phyloP scores from a whole-genome alignment of 202 grass and related monocot species.

The Carex arenaria region DNA sequence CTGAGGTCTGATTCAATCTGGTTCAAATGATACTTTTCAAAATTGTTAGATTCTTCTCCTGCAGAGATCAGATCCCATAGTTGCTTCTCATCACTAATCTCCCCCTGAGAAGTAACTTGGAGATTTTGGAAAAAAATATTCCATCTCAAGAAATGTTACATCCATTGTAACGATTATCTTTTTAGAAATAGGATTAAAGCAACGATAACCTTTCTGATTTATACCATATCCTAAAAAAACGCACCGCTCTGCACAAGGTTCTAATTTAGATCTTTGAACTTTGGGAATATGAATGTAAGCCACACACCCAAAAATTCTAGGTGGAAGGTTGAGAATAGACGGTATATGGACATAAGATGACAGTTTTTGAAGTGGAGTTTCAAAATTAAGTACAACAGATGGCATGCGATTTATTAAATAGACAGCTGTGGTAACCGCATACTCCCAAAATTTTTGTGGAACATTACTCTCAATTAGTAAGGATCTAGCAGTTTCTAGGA shows the following conservation, averaged over 20 bases:
- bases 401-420: slow-evolving; percentile 2
- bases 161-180: neutral
- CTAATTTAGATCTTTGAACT: neutral
- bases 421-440: neutral
- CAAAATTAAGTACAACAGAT: neutral
- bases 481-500: slow-evolving; percentile 3
- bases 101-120: too few relatives aligned
- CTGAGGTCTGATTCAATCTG: neutral
- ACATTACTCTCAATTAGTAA: neutral
- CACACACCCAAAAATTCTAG: neutral
- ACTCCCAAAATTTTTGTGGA: neutral
- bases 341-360: neutral
- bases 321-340: neutral
- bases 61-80: too few relatives aligned
- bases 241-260: too few relatives aligned
- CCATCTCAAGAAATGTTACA: neutral
- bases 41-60: too few relatives aligned
- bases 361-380: neutral
- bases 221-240: too few relatives aligned
- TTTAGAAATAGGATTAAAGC: neutral
- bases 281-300: neutral
- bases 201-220: neutral
- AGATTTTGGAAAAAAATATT: neutral
- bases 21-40: neutral
- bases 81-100: too few relatives aligned